Base-by-base conservation (phyloP, 176 grass and related monocot species). In the Tillandsia leiboldiana region DNA sequence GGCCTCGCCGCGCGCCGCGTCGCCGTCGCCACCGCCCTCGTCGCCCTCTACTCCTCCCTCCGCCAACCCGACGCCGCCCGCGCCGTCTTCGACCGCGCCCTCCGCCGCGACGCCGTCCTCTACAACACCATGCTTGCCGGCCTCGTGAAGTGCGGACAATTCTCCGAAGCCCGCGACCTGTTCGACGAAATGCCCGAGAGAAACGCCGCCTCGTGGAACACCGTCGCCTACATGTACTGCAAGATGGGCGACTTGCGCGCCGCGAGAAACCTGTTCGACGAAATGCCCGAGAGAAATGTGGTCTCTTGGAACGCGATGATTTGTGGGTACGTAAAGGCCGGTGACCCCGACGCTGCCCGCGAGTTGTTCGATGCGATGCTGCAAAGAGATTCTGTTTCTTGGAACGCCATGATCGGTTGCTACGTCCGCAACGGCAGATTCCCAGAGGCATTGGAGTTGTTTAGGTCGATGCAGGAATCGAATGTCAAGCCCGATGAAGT, bases 291-390 rank as follows among this genome's bases (percentile, higher is more conserved):
- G 50, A 84, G 64, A 68, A 87, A n/a, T 53, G 75, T 79, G 9
- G 88, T 83, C n/a, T 87, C 81, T 0, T 91, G 84, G 84, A 87
- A 87, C 51, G 68, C 77, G 47, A 80, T 87, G 77, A 77, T 87
- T 64, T 69, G 73, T 1, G 85, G 73, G 15, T 80, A 80, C 70
- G 75, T 64, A 64, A 80, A 66, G 69, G 72, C 51, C 14, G 65
- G 73, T 14, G 18, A 59, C 48, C 72, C 80, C 69, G 77, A 27
- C 2, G 69, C 69, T 0, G 85, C 73, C 1, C 26, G 8, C 2
- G 58, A 70, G 17, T 69, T 87, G 53, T 87, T 87, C 50, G 65
- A 77, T 50, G 73, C 17, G 0, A 87, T 83, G 84, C 49, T 54
- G 2, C 3, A 5, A 59, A 73, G 5, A 10, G 73, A 87, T 65